Percentiles rank a stretch among this genome's conserved stretches.
phyloP scores from a whole-genome alignment of 345 rosid genomes.

The Ricinus communis region DNA sequence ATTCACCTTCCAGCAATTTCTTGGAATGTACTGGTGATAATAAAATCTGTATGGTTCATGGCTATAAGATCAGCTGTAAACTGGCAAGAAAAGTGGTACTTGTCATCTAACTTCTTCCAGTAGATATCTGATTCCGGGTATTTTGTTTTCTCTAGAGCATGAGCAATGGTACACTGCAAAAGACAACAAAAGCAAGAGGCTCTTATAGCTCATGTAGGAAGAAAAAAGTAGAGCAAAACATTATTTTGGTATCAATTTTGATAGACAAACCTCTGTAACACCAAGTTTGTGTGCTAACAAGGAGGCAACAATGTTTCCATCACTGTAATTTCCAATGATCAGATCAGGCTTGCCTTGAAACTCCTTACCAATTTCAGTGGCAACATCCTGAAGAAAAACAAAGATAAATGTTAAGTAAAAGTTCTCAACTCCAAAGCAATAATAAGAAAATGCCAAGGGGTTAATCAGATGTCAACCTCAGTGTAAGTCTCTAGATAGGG shows the following conservation, averaged over 20 bases:
- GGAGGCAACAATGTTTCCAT: constrained; percentile 91
- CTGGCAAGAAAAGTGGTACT: constrained; percentile 95
- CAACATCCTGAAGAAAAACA: constrained; percentile 60
- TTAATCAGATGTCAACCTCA: constrained; percentile 47
- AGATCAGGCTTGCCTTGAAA: constrained; percentile 91
- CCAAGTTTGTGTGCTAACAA: constrained; percentile 84
- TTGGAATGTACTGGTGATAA: constrained; percentile 97
- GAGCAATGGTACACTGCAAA: constrained; percentile 89
- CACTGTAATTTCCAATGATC: constrained; percentile 92
- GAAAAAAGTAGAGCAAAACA: neutral
- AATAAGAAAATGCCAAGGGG: neutral
- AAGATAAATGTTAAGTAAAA: neutral
- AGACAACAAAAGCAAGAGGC: neutral
- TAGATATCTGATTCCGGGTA: constrained; percentile 94
- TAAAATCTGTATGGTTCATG: constrained; percentile 96
- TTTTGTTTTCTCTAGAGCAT: constrained; percentile 93
- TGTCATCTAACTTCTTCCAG: constrained; percentile 89
- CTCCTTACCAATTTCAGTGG: constrained; percentile 69
- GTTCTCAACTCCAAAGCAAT: neutral
- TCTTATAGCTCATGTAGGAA: neutral
- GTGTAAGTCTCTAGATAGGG: constrained; percentile 88
- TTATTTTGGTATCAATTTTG: neutral
- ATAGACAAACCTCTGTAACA: constrained; percentile 75
- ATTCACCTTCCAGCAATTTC: constrained; percentile 95
- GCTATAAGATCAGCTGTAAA: constrained; percentile 92